Evolutionary conservation across 768 basidiomycete species (phyloP), one percentile per base, ranked within the genome.

Genomic region (Podaxis mareebaensis): DNA sequence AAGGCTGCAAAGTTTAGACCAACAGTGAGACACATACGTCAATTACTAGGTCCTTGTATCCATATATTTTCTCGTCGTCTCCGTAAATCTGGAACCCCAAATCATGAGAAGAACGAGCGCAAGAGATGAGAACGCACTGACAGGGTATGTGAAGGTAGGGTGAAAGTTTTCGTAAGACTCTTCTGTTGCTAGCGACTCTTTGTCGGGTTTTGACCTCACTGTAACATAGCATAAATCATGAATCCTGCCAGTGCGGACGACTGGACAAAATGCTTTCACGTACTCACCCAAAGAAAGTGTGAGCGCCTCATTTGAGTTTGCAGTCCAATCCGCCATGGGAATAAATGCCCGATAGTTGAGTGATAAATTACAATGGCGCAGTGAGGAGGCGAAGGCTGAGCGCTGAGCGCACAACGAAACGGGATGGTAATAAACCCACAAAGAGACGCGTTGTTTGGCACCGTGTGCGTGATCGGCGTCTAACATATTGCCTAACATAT

Each of bases 41-140:
- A 68, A 99, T 89, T 28, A 83, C 73, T 38, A 99, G 81, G 70
- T 89, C 89, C 65, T 87, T 83, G 76, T 97, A 99, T 2, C 96
- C 96, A 73, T 96, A 98, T 61, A 99, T 90, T 77, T 89, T 95
- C 77, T 99, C 95, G 58, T 96, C 92, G 69, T 98, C 94, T 58
- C 96, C 96, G 71, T 88, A 98, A 70, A 99, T 95, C 92, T 94
- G 63, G 20, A 58, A 17, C 17, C 26, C 20, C n/a, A 57, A 5
- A n/a, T 36, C 46, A 40, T 52, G 26, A 17, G n/a, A 46, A 33
- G 33, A 10, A 20, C 17, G 53, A 4, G 40, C 17, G 8, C 28
- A 17, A 30, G 30, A 49, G 10, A 52, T 3, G 17, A 7, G 36
- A 30, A n/a, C 15, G 20, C 15, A 72, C 88, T 58, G 69, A 93